A percentile compares a stretch with the other conserved stretches of the same genome.
Evolutionary conservation across 305 asterid genomes (phyloP).

Genomic region (Solanum hybrid): DNA sequence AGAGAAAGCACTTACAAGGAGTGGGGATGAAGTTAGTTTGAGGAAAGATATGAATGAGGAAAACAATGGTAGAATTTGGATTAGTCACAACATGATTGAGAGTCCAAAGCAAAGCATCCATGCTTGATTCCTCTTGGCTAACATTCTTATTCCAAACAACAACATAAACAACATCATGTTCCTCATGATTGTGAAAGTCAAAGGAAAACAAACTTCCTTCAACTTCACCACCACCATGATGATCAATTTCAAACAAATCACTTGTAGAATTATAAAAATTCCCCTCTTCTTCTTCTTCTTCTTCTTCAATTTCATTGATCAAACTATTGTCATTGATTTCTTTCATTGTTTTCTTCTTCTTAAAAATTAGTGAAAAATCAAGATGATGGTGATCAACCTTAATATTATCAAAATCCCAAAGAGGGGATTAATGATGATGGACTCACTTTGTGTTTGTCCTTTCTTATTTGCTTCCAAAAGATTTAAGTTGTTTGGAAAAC

Average conservation of each 20-base stretch:
- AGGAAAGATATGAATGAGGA: conserved; percentile 57
- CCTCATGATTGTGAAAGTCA: conserved; percentile 17
- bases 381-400: not conserved
- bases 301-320: not conserved
- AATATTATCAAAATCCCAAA: not conserved
- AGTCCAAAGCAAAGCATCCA: conserved; percentile 69
- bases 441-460: not conserved
- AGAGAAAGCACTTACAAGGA: conserved; percentile 35
- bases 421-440: not conserved
- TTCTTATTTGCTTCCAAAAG: not conserved
- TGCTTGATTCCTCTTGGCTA: conserved; percentile 31
- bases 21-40: conserved; percentile 56
- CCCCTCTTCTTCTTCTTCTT: conserved; percentile 48
- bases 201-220: conserved; percentile 26
- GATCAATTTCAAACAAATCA: conserved; percentile 12
- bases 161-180: conserved; percentile 39
- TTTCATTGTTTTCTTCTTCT: not conserved
- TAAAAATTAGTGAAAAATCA: not conserved
- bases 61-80: conserved; percentile 29
- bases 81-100: conserved; percentile 13
- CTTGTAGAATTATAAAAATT: conserved; percentile 8
- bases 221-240: conserved; percentile 16
- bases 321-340: not conserved
- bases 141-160: conserved; percentile 24
- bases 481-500: not conserved